Evolutionary conservation across 495 filamentous ascomycete species (phyloP).

Genomic region (Aspergillus homomorphus): DNA sequence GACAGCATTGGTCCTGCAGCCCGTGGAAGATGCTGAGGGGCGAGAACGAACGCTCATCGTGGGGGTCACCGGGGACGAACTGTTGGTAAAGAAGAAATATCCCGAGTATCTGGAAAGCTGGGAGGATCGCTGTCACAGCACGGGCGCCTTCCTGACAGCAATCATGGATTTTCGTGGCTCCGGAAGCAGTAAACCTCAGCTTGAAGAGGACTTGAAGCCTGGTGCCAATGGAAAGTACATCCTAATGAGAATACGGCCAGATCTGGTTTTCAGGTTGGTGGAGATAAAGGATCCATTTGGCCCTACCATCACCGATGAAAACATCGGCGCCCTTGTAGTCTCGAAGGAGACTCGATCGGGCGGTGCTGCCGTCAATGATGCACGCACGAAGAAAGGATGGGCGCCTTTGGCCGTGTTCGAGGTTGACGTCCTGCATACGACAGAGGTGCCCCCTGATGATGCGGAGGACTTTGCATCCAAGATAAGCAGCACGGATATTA

Average conservation of each 20-base stretch:
- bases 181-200: conserved; percentile 21
- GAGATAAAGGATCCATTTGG: conserved; percentile 88
- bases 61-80: conserved; percentile 82
- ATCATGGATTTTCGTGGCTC: conserved; percentile 59
- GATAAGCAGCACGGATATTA: conserved; percentile 82
- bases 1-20: conserved; percentile 65
- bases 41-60: conserved; percentile 60
- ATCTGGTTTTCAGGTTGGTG: conserved; percentile 64
- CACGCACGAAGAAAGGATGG: conserved; percentile 77
- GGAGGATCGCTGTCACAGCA: conserved; percentile 64
- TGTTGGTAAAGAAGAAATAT: conserved; percentile 86
- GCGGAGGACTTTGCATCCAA: conserved; percentile 68
- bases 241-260: conserved; percentile 43
- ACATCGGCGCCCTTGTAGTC: conserved; percentile 76
- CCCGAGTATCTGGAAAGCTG: conserved; percentile 75
- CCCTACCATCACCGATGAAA: conserved; percentile 81
- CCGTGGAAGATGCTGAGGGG: conserved; percentile 26
- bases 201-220: conserved; percentile 35
- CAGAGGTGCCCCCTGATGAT: conserved; percentile 48
- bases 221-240: conserved; percentile 52
- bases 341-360: conserved; percentile 87
- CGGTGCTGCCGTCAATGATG: conserved; percentile 78
- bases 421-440: conserved; percentile 82
- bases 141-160: conserved; percentile 66
- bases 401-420: conserved; percentile 73